Percentiles rank a stretch among this genome's conserved stretches.
phyloP scores from a whole-genome alignment of 495 filamentous ascomycete genomes.

The Cudoniella acicularis region DNA sequence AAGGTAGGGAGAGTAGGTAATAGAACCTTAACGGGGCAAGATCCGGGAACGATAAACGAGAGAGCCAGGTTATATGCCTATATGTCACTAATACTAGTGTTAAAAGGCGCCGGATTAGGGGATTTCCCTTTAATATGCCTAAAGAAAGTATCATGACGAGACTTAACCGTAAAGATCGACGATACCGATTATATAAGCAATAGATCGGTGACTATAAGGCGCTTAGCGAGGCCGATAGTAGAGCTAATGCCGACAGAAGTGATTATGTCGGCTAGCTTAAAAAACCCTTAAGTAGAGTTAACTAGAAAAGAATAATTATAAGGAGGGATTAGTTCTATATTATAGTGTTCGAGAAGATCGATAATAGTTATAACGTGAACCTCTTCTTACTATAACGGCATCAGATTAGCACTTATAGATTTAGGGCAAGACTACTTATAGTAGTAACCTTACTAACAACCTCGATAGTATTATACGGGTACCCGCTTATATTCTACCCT shows the following conservation, averaged over 20 bases:
- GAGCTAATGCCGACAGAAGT: conserved; percentile 13
- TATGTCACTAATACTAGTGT: conserved; percentile 11
- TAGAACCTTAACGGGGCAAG: conserved; percentile 5
- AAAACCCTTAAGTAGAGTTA: conserved; percentile 12
- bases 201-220: conserved; percentile 8
- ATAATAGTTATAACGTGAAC: conserved; percentile 17
- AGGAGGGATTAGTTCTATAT: conserved; percentile 1
- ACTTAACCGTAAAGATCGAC: conserved; percentile 5
- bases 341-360: conserved; percentile 13
- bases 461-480: conserved; percentile 9
- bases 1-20: conserved; percentile 6
- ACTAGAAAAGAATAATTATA: conserved; percentile 13
- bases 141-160: conserved; percentile 16
- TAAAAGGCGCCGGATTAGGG: conserved; percentile 13
- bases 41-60: conserved; percentile 13
- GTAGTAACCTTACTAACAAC: conserved; percentile 9
- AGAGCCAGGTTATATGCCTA: conserved; percentile 19
- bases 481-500: conserved; percentile 6
- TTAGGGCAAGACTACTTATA: conserved; percentile 8
- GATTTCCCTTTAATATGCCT: neutral
- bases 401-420: conserved; percentile 2
- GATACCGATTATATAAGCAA: conserved; percentile 11
- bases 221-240: conserved; percentile 7
- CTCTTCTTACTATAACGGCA: conserved; percentile 12
- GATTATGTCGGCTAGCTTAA: conserved; percentile 11